Conservation (phyloP, 2,329 filamentous ascomycete species). For the Paecilomyces fulvus region DNA sequence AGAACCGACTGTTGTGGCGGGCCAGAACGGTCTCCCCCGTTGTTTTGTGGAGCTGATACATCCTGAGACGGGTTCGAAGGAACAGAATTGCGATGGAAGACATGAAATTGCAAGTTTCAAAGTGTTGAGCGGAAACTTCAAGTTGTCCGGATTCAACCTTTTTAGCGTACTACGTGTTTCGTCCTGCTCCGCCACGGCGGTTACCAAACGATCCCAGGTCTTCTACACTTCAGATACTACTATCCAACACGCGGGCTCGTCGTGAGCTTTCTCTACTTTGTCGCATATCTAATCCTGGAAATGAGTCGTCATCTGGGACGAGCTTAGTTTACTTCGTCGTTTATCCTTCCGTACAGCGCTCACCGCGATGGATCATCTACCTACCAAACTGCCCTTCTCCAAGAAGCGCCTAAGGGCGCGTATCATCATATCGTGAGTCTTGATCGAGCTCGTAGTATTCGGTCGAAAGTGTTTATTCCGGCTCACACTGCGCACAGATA, state of each 20-base stretch:
- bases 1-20: not conserved
- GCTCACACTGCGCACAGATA: slow-evolving; percentile 34
- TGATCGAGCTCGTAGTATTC: not conserved
- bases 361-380: slow-evolving; percentile 20
- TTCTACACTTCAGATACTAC: not conserved
- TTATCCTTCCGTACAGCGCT: not conserved
- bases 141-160: not conserved
- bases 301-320: not conserved
- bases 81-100: not conserved
- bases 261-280: not conserved
- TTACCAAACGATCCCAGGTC: not conserved
- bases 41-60: not conserved
- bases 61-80: not conserved
- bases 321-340: not conserved
- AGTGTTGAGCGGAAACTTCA: too few relatives aligned
- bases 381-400: slow-evolving; percentile 43
- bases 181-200: not conserved
- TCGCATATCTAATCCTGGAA: not conserved
- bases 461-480: not conserved
- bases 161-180: not conserved
- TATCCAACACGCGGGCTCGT: not conserved
- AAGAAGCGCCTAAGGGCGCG: slow-evolving; percentile 44
- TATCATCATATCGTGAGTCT: slow-evolving; percentile 45
- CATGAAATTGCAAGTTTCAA: not conserved
- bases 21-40: not conserved